Conservation (phyloP, 495 filamentous ascomycete genomes). For the Durotheca rogersii region DNA sequence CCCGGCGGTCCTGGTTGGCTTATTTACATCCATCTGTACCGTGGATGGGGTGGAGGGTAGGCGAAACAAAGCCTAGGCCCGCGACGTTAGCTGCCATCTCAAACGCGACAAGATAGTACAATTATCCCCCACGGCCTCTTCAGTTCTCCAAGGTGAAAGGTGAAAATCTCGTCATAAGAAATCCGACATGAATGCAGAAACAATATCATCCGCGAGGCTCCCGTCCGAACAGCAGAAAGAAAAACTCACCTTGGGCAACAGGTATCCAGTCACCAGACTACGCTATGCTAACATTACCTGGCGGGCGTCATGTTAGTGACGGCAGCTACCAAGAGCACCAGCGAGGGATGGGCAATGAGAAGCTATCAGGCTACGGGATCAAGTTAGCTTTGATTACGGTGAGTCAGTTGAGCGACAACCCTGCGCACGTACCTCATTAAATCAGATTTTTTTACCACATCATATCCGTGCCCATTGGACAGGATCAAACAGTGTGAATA, state of each 20-base stretch:
- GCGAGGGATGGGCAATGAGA: background rate
- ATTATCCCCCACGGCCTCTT: conserved; percentile 43
- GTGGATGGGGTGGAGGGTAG: too few species aligned
- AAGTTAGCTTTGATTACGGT: conserved; percentile 44
- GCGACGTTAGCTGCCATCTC: conserved; percentile 4
- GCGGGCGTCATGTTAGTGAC: conserved; percentile 22
- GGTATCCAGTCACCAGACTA: conserved; percentile 8
- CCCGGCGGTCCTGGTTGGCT: too few species aligned
- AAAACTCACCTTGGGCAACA: conserved; percentile 13
- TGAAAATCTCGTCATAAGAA: conserved; percentile 64
- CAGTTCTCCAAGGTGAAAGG: conserved; percentile 96
- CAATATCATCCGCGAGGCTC: conserved; percentile 71
- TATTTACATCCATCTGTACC: too few species aligned
- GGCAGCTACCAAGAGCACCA: conserved; percentile 3
- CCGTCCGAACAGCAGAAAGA: conserved; percentile 4
- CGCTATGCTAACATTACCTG: conserved; percentile 37
- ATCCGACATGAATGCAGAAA: conserved; percentile 82
- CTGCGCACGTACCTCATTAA: conserved; percentile 82
- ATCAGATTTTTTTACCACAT: conserved; percentile 94
- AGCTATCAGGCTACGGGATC: conserved; percentile 37
- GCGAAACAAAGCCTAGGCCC: too few species aligned
- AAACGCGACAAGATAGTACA: conserved; percentile 8
- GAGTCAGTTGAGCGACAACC: background rate
- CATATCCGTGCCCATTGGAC: conserved; percentile 64
- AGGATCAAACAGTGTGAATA: conserved; percentile 99